phyloP scores from a whole-genome alignment of 805 yeast genomes.

The Wickerhamomyces sydowiorum region DNA sequence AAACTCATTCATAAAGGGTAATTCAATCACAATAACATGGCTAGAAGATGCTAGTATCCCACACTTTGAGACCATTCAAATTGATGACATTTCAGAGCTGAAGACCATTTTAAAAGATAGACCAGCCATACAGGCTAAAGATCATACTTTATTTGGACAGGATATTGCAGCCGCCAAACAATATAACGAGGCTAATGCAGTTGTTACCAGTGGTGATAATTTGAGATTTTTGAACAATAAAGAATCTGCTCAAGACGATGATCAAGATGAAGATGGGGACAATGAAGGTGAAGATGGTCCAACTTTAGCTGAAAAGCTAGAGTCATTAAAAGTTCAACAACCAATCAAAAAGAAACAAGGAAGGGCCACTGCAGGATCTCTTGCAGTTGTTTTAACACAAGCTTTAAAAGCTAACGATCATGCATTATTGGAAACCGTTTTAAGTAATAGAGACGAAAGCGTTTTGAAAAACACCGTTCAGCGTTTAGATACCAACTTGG shows the following conservation, averaged over 20 bases:
- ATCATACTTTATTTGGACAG: slow-evolving; percentile 33
- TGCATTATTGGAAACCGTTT: slow-evolving; percentile 77
- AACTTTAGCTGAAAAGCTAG: slow-evolving; percentile 50
- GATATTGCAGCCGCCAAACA: slow-evolving; percentile 48
- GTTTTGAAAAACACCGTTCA: slow-evolving; percentile 50
- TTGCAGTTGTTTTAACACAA: slow-evolving; percentile 81
- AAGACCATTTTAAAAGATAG: slow-evolving; percentile 27
- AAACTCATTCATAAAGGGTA: slow-evolving; percentile 26
- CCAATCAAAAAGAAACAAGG: slow-evolving; percentile 31
- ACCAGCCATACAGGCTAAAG: slow-evolving; percentile 35
- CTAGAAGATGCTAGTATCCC: slow-evolving; percentile 55
- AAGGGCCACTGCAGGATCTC: slow-evolving; percentile 64
- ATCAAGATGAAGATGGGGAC: slow-evolving; percentile 21
- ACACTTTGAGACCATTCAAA: slow-evolving; percentile 47
- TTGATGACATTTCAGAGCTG: slow-evolving; percentile 32
- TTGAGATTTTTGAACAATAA: slow-evolving; percentile 47
- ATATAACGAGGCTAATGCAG: slow-evolving; percentile 57
- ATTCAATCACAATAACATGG: slow-evolving; percentile 48
- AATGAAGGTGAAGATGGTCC: slow-evolving; percentile 41
- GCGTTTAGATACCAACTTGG: slow-evolving; percentile 47
- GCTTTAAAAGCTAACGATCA: slow-evolving; percentile 86
- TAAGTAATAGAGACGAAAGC: slow-evolving; percentile 45
- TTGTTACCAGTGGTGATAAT: slow-evolving; percentile 60
- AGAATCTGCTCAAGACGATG: slow-evolving; percentile 32
- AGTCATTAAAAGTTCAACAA: slow-evolving; percentile 24